Percentiles rank a stretch among this genome's conserved stretches.
These are phyloP conservation scores for Ophiocordyceps robertsii DNA, from an alignment of 2,329 filamentous ascomycete genomes.

Conservation along the genomic window DNA sequence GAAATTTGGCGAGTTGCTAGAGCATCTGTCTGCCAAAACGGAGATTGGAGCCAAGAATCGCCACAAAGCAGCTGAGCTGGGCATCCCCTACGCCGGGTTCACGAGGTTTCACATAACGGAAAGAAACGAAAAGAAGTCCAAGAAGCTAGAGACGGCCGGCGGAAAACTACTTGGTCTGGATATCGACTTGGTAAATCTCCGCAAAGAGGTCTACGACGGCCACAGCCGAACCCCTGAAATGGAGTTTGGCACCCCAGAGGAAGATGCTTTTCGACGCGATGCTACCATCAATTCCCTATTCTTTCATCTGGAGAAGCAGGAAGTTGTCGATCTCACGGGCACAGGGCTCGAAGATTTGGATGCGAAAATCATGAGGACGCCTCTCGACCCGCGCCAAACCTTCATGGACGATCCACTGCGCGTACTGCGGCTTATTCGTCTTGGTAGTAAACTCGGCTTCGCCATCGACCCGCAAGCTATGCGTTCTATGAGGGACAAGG, in stretches of 20 bases:
- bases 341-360: conserved; percentile 61
- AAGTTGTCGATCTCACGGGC: conserved; percentile 74
- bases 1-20: conserved; percentile 56
- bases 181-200: conserved; percentile 85
- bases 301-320: conserved; percentile 72
- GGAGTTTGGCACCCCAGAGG: conserved; percentile 84
- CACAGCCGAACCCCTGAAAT: conserved; percentile 82
- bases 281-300: conserved; percentile 93
- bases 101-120: conserved; percentile 77
- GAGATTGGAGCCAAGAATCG: conserved; percentile 47
- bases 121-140: conserved; percentile 89
- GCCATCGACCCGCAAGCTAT: conserved; percentile 58
- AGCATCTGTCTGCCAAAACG: conserved; percentile 46
- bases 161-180: conserved; percentile 76
- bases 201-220: conserved; percentile 83
- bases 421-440: conserved; percentile 75
- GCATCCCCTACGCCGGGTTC: conserved; percentile 37
- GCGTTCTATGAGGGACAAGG: conserved; percentile 58
- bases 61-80: conserved; percentile 4
- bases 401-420: conserved; percentile 90
- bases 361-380: conserved; percentile 64
- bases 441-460: conserved; percentile 76
- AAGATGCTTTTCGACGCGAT: conserved; percentile 82
- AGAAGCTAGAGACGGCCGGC: conserved; percentile 86
- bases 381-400: conserved; percentile 76